Base-by-base conservation (phyloP, 2,329 filamentous ascomycete species). In the Sordariomycetes sp. region DNA sequence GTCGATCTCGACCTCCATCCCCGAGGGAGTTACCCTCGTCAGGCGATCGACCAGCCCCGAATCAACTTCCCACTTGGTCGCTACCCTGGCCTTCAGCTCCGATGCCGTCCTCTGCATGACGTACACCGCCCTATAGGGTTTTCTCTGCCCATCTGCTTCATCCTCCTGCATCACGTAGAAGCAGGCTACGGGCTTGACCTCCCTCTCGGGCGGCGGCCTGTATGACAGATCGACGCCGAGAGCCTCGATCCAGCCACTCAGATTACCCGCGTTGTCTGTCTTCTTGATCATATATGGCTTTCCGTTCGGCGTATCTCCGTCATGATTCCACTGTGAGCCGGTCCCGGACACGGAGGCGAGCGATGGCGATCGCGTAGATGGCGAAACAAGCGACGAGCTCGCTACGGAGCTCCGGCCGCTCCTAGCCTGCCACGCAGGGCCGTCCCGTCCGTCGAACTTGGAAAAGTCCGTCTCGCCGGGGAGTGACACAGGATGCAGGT, bases 191-290 rank as follows among this genome's bases (percentile, higher is more conserved):
- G 79, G 74, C 69, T 90, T 95, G 22, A 84, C 76, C 10, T 79
- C 75, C 59, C 81, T 82, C 65, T 95, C 89, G 1, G 80, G 74
- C 0, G 92, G 92, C 52, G 94, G 87, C 59, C 87, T 83, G 68
- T 97, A 99, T 2, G 80, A 81, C 18, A 86, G 77, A 68, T 97
- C 94, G n/a, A 97, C 90, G 35, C 90, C 94, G 8, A 96, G 74
- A 1, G 91, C 90, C 68, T 97, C 91, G 62, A 97, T 94, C 86
- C 88, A 96, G 6, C 89, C 88, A 60, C 83, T 87, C 32, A 91
- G 75, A 25, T 80, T 83, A 11, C 86, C 86, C 7, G 32, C 75
- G 24, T 83, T 81, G 57, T 86, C 83, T 0, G 77, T 78, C 63
- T 79, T 78, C 58, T 69, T 71, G 52, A 84, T 67, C 58, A 75